Conservation (phyloP, 2,329 filamentous ascomycete genomes). For the Penicillium sp. region DNA sequence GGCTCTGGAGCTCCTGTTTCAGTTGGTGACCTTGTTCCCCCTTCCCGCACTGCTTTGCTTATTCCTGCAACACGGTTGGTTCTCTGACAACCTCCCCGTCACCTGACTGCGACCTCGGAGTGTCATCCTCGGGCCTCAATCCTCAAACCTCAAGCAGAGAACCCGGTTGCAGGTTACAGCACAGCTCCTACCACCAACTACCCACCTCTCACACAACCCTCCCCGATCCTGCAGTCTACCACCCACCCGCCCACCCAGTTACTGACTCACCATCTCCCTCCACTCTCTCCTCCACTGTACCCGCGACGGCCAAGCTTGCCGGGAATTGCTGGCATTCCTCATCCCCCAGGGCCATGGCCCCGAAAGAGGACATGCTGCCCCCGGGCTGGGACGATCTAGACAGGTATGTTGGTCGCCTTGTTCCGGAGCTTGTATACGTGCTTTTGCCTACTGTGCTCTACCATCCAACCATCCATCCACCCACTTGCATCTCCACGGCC, state of each 20-base stretch:
- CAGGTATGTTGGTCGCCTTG: constrained; percentile 35
- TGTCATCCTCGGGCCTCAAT: not conserved
- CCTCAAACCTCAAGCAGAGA: not conserved
- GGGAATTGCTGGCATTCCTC: constrained; percentile 33
- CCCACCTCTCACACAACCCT: not conserved
- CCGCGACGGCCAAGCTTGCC: constrained; percentile 10
- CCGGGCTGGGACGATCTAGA: constrained; percentile 44
- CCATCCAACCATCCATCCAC: not conserved
- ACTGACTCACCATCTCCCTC: constrained; percentile 1
- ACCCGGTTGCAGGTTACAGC: constrained; percentile 17
- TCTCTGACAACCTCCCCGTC: constrained; percentile 1
- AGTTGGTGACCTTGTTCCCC: not conserved
- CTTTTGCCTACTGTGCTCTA: not conserved
- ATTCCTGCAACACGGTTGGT: not conserved
- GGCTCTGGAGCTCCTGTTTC: constrained; percentile 11
- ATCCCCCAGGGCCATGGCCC: constrained; percentile 40
- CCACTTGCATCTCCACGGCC: constrained; percentile 4
- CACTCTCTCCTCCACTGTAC: not conserved
- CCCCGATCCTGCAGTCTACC: not conserved
- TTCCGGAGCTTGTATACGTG: constrained; percentile 9
- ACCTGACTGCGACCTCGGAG: constrained; percentile 26
- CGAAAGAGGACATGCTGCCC: constrained; percentile 44
- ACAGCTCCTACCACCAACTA: not conserved
- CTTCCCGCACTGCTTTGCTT: constrained; percentile 1
- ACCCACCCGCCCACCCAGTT: not conserved